These are phyloP conservation scores for Sechiopsis laciniata DNA, from an alignment of 306 rosid species.

Conservation along the genomic window DNA sequence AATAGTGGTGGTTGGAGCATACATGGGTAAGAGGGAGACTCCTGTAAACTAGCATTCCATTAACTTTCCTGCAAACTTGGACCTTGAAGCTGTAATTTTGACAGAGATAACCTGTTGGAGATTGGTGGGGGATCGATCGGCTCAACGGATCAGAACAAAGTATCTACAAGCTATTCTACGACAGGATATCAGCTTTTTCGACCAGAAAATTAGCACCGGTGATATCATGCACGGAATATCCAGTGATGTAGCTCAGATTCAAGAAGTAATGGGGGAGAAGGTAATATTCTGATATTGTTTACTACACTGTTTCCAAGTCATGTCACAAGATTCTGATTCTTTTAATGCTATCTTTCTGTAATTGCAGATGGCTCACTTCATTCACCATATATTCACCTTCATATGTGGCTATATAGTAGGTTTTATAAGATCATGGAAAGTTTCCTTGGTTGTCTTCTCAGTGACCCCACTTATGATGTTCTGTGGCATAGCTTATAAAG, in stretches of 20 bases:
- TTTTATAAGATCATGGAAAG: conserved; percentile 69
- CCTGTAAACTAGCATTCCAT: conserved; percentile 11
- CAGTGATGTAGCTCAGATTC: conserved; percentile 88
- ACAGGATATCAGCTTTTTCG: conserved; percentile 66
- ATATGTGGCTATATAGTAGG: conserved; percentile 76
- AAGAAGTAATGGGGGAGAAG: conserved; percentile 98
- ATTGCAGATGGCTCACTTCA: conserved; percentile 87
- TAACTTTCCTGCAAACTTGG: conserved; percentile 11
- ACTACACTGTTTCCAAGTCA: neutral
- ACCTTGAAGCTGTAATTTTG: conserved; percentile 23
- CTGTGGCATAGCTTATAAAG: conserved; percentile 76
- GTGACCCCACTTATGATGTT: conserved; percentile 79
- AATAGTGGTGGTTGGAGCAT: conserved; percentile 70
- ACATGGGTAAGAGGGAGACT: conserved; percentile 50
- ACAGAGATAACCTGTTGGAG: conserved; percentile 96
- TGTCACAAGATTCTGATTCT: neutral
- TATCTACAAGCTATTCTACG: conserved; percentile 70
- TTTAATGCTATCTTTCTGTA: neutral
- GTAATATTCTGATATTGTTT: conserved; percentile 26
- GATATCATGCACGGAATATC: conserved; percentile 93
- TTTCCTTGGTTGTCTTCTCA: conserved; percentile 66
- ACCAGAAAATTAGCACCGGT: conserved; percentile 55
- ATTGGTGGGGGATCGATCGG: conserved; percentile 77
- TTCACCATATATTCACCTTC: conserved; percentile 70
- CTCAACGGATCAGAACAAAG: conserved; percentile 67